These are phyloP conservation scores for Rhodomyrtus tomentosa DNA, from an alignment of 345 rosid species.

Conservation along the genomic window DNA sequence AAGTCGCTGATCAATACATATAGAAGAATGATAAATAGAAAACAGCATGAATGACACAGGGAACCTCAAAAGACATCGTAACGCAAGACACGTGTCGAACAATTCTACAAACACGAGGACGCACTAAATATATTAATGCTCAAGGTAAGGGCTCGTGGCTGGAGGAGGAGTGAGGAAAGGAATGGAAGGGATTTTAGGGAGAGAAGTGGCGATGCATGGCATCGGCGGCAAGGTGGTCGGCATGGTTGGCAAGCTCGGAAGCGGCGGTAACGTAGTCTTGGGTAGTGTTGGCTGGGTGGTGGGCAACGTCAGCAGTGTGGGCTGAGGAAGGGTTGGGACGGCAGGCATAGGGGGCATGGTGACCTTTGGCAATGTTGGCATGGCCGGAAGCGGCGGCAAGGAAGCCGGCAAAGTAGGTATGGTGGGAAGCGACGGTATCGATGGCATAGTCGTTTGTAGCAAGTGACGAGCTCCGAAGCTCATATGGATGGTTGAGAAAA, in stretches of 20 bases:
- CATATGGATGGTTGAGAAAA: neutral
- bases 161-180: neutral
- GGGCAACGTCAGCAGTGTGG: neutral
- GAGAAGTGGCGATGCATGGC: neutral
- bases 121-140: neutral
- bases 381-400: neutral
- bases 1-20: neutral
- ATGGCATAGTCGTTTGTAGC: neutral
- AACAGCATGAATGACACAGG: neutral
- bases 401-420: neutral
- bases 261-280: neutral
- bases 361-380: neutral
- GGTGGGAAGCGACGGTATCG: neutral
- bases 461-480: neutral
- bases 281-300: neutral
- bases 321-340: neutral
- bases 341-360: neutral
- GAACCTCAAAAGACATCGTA: neutral
- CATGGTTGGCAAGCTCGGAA: neutral
- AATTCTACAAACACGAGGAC: neutral
- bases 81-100: neutral
- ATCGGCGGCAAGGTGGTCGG: neutral
- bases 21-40: neutral
- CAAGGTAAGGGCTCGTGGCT: neutral
- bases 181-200: neutral